Evolutionary conservation across 306 rosid species (phyloP).

Genomic region (Cercis canadensis): DNA sequence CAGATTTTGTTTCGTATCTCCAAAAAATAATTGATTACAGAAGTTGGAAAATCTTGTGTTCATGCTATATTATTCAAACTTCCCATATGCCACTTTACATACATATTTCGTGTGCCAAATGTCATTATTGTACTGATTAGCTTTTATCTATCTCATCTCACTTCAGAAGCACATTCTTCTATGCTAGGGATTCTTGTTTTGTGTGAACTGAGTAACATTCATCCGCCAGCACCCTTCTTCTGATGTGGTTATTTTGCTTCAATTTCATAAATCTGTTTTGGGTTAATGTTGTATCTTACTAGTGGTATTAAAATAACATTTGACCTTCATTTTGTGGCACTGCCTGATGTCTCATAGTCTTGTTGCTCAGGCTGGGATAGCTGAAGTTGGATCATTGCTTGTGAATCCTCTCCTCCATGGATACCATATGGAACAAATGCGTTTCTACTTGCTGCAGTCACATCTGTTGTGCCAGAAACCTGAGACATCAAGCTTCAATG

Average conservation of each 20-base stretch:
- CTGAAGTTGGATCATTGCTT: conserved; percentile 57
- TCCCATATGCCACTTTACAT: conserved; percentile 22
- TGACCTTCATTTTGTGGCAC: conserved; percentile 39
- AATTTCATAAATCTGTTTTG: conserved; percentile 23
- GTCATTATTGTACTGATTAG: conserved; percentile 13
- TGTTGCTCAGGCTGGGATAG: conserved; percentile 57
- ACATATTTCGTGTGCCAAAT: conserved; percentile 3
- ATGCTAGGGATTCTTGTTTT: conserved; percentile 35
- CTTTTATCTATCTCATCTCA: conserved; percentile 29
- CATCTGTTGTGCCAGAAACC: conserved; percentile 48
- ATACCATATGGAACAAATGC: conserved; percentile 45
- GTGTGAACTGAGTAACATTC: conserved; percentile 24
- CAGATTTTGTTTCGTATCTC: not conserved
- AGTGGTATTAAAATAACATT: not conserved
- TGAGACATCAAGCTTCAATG: conserved; percentile 41
- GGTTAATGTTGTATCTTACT: conserved; percentile 11
- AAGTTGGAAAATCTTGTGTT: conserved; percentile 1
- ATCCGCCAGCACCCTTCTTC: conserved; percentile 12
- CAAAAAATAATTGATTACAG: conserved; percentile 10
- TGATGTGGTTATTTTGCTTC: conserved; percentile 32
- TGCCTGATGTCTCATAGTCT: conserved; percentile 43
- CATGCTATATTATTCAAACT: conserved; percentile 26
- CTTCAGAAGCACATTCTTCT: conserved; percentile 33
- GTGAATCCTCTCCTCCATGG: conserved; percentile 37
- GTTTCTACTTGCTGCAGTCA: conserved; percentile 38